Evolutionary conservation across 2,329 filamentous ascomycete genomes (phyloP).

Genomic region (Pestalotiopsis sp.): DNA sequence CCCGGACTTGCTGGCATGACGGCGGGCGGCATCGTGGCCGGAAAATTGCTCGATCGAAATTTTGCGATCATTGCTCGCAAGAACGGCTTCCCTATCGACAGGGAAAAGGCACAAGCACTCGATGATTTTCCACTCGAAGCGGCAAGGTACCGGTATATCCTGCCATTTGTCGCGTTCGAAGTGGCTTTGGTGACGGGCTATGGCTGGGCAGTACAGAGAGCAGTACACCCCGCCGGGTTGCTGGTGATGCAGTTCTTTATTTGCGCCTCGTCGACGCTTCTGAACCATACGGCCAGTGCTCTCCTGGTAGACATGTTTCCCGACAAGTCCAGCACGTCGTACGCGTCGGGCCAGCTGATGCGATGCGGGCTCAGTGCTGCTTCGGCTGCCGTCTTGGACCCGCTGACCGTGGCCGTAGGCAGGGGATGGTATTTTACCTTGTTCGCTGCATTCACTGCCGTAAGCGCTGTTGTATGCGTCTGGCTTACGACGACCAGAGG

Average conservation of each 20-base stretch:
- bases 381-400: conserved; percentile 11
- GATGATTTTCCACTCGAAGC: conserved; percentile 10
- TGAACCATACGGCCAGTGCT: conserved; percentile 14
- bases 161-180: neutral
- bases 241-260: conserved; percentile 17
- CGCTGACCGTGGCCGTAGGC: conserved; percentile 7
- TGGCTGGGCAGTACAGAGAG: conserved; percentile 12
- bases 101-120: neutral
- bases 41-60: conserved; percentile 16
- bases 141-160: conserved; percentile 9
- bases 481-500: neutral
- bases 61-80: conserved; percentile 5
- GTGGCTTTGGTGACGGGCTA: conserved; percentile 13
- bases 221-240: conserved; percentile 7
- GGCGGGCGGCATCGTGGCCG: conserved; percentile 11
- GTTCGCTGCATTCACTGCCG: neutral
- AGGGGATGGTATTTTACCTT: conserved; percentile 11
- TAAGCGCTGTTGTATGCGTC: neutral
- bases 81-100: neutral
- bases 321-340: conserved; percentile 13
- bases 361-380: conserved; percentile 15
- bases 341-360: conserved; percentile 11
- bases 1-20: conserved; percentile 15
- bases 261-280: conserved; percentile 9
- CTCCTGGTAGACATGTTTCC: conserved; percentile 17